Percentiles rank a stretch among this genome's conserved stretches.
phyloP scores from a whole-genome alignment of 2,329 filamentous ascomycete species.

The Leptographium wingfieldii region DNA sequence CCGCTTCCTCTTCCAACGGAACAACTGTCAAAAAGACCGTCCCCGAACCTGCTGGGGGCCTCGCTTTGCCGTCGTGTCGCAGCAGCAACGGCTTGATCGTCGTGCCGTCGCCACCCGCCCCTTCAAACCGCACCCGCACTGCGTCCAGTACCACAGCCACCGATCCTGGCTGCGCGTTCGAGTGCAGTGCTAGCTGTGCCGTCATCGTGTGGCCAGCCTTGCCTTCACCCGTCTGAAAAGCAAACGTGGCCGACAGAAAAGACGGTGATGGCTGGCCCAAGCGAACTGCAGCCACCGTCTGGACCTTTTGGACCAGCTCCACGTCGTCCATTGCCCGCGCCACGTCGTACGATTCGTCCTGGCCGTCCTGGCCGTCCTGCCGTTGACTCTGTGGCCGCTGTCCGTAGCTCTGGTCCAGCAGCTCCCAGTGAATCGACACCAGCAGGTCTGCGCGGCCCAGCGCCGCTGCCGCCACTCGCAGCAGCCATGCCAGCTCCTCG shows the following conservation, averaged over 20 bases:
- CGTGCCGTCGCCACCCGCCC: slow-evolving; percentile 24
- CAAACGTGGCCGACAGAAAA: slow-evolving; percentile 29
- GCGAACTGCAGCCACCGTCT: slow-evolving; percentile 10
- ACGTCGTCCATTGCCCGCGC: slow-evolving; percentile 41
- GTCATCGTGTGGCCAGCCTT: slow-evolving; percentile 47
- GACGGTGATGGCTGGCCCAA: slow-evolving; percentile 27
- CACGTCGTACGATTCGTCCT: slow-evolving; percentile 47
- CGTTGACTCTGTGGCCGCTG: slow-evolving; percentile 29
- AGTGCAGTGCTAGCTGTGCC: slow-evolving; percentile 46
- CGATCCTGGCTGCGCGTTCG: slow-evolving; percentile 40
- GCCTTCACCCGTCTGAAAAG: slow-evolving; percentile 44
- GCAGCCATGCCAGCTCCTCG: slow-evolving; percentile 49
- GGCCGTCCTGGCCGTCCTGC: slow-evolving; percentile 15
- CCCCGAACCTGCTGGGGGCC: neutral
- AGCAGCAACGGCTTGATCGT: slow-evolving; percentile 40
- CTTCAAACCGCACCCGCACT: slow-evolving; percentile 42
- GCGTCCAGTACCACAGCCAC: slow-evolving; percentile 37
- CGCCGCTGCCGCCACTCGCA: slow-evolving; percentile 42
- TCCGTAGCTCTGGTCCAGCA: slow-evolving; percentile 46
- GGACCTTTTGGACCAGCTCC: slow-evolving; percentile 10
- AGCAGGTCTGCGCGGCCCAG: slow-evolving; percentile 41
- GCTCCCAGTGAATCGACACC: slow-evolving; percentile 52
- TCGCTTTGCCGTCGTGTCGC: slow-evolving; percentile 22
- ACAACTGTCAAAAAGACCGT: neutral
- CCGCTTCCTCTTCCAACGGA: slow-evolving; percentile 13